Base-by-base conservation (phyloP, 2,329 filamentous ascomycete genomes). In the Zymoseptoria pseudotritici region DNA sequence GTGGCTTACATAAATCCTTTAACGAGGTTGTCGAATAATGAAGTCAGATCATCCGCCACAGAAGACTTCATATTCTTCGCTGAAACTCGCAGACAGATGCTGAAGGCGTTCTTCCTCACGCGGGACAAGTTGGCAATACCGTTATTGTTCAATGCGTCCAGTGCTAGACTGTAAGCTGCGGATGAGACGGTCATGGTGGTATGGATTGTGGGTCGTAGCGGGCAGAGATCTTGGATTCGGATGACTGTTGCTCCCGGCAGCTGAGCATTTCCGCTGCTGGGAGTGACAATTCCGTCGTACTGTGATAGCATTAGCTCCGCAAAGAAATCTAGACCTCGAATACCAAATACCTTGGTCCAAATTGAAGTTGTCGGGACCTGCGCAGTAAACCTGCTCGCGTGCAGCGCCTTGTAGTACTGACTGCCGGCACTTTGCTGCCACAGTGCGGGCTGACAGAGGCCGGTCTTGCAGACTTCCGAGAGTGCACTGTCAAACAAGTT, bases 371-470 rank as follows among this genome's bases (percentile, higher is more conserved):
- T 71, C 11, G 69, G 69, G 2, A 72, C 69, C 9, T 62, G 62
- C 7, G 65, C 66, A 24, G 54, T 51, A 58, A 71, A 72, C 26
- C 63, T 60, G 0, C 57, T 42, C 20, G 58, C 55, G 24, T 70
- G 69, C 17, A 72, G 57, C 2, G 70, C 68, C 42, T 58, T 58
- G 62, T 68, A 69, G 61, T 67, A 71, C 53, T 70, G 62, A 51
- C 67, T 70, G 3, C 70, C 70, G 21, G 58, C 57, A 29, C 59
- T 65, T 56, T 72, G 69, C 58, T 72, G 70, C 68, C 70, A 71
- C 2, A 71, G 36, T 10, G 65, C 63, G 1, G 69, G 63, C 54
- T 71, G 67, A 55, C 70, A 71, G 17, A 70, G 50, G 42, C 67
- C 62, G 42, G 61, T 61, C 10, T 63, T 42, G 61, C 70, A 72